A percentile compares a stretch with the other conserved stretches of the same genome.
phyloP scores from a whole-genome alignment of 2,329 filamentous ascomycete species.

The Aspergillus proliferans region DNA sequence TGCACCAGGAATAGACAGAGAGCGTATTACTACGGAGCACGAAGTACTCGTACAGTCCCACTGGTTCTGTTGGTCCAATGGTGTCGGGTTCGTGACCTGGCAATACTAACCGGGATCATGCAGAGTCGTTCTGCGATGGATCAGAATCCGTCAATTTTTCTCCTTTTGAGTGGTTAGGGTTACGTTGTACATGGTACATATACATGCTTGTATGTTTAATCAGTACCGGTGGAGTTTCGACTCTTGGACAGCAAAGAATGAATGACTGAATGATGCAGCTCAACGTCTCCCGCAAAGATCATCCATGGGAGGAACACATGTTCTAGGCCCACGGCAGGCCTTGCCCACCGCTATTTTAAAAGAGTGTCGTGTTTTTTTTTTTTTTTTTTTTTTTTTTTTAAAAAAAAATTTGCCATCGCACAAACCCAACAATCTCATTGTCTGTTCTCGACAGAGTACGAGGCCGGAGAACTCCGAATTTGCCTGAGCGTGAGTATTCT shows the following conservation, averaged over 20 bases:
- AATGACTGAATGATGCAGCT: neutral
- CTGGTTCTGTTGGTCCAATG: conserved; percentile 6
- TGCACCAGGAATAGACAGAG: conserved; percentile 13
- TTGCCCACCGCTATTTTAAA: conserved; percentile 10
- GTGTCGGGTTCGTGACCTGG: neutral
- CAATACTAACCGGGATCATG: neutral
- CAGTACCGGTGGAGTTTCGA: neutral
- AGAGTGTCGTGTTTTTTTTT: neutral
- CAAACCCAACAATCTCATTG: neutral
- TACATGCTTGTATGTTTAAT: neutral
- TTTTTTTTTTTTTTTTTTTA: no score
- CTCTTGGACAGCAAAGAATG: neutral
- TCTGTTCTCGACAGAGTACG: neutral
- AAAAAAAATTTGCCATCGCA: neutral
- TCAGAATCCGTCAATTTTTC: neutral
- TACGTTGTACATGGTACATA: neutral
- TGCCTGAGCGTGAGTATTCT: neutral
- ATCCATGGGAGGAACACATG: conserved; percentile 11
- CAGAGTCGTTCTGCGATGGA: neutral
- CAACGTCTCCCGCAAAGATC: neutral
- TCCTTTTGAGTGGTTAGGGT: neutral
- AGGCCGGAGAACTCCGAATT: neutral
- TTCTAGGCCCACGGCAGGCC: conserved; percentile 14
- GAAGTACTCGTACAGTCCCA: no score
- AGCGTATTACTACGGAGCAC: neutral